Conservation (phyloP, 805 yeast species). For the Myxozyma lipomycoides region DNA sequence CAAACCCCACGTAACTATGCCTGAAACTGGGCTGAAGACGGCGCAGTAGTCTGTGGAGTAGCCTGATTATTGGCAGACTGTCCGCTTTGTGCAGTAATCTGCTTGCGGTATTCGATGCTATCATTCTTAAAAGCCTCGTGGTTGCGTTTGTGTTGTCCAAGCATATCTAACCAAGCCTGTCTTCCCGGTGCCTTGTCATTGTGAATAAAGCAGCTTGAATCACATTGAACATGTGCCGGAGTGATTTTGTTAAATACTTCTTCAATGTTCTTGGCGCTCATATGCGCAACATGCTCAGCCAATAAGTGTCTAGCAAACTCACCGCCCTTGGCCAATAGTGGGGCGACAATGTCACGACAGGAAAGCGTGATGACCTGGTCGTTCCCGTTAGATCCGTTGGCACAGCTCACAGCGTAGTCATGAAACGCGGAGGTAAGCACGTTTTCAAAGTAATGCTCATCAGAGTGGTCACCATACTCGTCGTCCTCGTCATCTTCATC, state of each 20-base stretch:
- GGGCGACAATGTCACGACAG: too few relatives aligned
- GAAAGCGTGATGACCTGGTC: too few relatives aligned
- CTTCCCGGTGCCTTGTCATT: conserved; percentile 12
- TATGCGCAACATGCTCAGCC: conserved; percentile 1
- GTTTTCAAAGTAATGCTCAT: too few relatives aligned
- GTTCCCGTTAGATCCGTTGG: too few relatives aligned
- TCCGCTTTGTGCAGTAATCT: too few relatives aligned
- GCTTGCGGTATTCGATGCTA: conserved; percentile 12
- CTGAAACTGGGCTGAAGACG: too few relatives aligned
- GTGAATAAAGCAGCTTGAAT: conserved; percentile 17
- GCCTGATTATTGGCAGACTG: not conserved
- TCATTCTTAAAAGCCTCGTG: conserved; percentile 16
- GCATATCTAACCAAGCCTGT: conserved; percentile 8
- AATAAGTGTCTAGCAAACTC: too few relatives aligned
- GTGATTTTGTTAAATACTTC: conserved; percentile 8
- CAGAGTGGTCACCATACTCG: not conserved
- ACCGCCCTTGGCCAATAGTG: too few relatives aligned
- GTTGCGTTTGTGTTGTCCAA: conserved; percentile 17
- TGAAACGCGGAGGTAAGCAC: too few relatives aligned
- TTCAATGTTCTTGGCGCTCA: conserved; percentile 7
- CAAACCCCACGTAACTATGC: too few relatives aligned
- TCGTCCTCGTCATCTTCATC: conserved; percentile 14
- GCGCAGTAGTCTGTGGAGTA: too few relatives aligned
- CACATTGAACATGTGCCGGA: conserved; percentile 14
- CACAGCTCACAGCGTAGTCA: too few relatives aligned